Base-by-base conservation (phyloP, 768 basidiomycete genomes). In the Boletus rubropictus region DNA sequence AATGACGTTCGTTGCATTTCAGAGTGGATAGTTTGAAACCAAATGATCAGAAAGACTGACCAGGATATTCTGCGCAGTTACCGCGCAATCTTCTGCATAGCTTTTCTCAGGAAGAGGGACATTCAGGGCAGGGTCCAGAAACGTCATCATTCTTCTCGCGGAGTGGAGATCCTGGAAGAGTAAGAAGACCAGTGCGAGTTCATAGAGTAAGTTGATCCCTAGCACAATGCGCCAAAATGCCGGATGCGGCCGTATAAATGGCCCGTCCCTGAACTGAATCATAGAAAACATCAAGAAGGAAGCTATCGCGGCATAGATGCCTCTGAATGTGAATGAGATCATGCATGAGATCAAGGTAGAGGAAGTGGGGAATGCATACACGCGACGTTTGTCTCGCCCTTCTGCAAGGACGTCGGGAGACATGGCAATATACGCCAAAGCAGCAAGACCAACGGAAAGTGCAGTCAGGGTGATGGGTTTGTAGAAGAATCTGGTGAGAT, bases 191-290 rank as follows among this genome's bases (percentile, higher is more conserved):
- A 93, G 70, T 10, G 76, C 81, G 34, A 93, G 71, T 62, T 89
- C 88, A 61, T 93, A 93, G 24, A 91, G 72, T 14, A 93, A 67
- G 66, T 93, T 93, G 51, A 88, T 69, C 21, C 87, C 89, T 22
- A 92, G 73, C 5, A 89, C 75, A 32, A 81, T 70, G 42, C 90
- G 76, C 89, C 89, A 91, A 65, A 89, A 87, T 15, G 82, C 85
- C 50, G 89, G 89, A 64, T 93, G 89, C 0, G 89, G 89, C 31
- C 89, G 81, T 60, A 92, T 76, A 65, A 88, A 93, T 25, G 89
- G 89, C 0, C 89, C 89, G 62, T 93, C 89, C 49, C 89, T 83
- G 59, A 92, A 91, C 58, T 93, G 90, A 41, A 93, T 74, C 78
- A 86, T 85, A 24, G 86, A 86, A 67, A 90, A 92, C 51, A 79